Conservation (phyloP, 2,329 filamentous ascomycete species). For the Curvularia spicifera region DNA sequence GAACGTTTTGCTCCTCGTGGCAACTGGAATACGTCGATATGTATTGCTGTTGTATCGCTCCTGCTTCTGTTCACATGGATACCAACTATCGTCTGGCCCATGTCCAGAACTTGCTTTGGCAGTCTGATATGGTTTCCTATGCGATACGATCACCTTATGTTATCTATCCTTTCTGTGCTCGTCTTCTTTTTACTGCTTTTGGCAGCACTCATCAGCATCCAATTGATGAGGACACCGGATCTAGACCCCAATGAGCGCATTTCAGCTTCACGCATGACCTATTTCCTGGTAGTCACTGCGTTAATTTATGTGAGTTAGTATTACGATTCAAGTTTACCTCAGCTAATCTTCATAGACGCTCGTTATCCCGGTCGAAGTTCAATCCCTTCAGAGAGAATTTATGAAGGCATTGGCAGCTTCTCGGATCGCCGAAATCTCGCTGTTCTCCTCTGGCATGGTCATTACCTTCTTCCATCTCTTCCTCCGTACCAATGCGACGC, state of each 20-base stretch:
- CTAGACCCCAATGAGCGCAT: conserved; percentile 67
- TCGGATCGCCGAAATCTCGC: conserved; percentile 69
- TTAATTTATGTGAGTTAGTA: conserved; percentile 60
- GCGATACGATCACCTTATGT: conserved; percentile 64
- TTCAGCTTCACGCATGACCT: conserved; percentile 72
- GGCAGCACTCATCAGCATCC: conserved; percentile 62
- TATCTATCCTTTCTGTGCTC: conserved; percentile 61
- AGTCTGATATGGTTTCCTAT: conserved; percentile 72
- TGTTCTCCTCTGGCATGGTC: conserved; percentile 70
- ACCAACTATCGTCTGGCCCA: conserved; percentile 62
- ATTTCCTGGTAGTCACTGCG: conserved; percentile 66
- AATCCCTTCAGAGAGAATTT: conserved; percentile 56
- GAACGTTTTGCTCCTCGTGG: conserved; percentile 65
- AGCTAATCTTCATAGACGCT: conserved; percentile 51
- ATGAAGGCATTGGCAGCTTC: conserved; percentile 59
- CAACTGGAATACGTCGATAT: conserved; percentile 66
- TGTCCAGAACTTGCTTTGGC: conserved; percentile 68
- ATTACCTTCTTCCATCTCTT: conserved; percentile 71
- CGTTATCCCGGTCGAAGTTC: conserved; percentile 68
- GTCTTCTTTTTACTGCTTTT: conserved; percentile 59
- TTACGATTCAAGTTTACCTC: not conserved
- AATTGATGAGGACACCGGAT: conserved; percentile 61
- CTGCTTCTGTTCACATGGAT: conserved; percentile 64
- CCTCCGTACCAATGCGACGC: conserved; percentile 67
- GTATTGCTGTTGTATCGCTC: conserved; percentile 59